Conservation (phyloP, 768 basidiomycete genomes). For the Lentinula lateritia region DNA sequence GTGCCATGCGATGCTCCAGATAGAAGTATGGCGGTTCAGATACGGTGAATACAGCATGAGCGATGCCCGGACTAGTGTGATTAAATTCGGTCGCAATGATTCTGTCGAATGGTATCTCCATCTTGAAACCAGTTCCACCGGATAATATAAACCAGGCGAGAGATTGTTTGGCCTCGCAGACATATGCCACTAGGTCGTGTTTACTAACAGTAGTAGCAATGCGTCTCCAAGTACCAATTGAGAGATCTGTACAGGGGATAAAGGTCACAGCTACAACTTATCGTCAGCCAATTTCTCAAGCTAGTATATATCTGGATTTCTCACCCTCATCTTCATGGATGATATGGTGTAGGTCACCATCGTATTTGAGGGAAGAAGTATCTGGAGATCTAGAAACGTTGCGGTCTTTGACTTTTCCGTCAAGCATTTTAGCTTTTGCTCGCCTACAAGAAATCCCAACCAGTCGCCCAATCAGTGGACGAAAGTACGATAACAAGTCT, state of each 20-base stretch:
- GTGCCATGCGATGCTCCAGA: conserved; percentile 40
- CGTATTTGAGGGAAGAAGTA: conserved; percentile 49
- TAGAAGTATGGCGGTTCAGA: conserved; percentile 67
- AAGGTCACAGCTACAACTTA: conserved; percentile 55
- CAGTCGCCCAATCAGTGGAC: not conserved
- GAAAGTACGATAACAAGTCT: not conserved
- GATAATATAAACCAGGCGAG: conserved; percentile 79
- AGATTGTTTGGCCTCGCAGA: conserved; percentile 60
- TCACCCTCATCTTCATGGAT: conserved; percentile 76
- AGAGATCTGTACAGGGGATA: conserved; percentile 70
- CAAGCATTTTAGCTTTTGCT: conserved; percentile 74
- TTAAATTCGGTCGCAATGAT: conserved; percentile 56
- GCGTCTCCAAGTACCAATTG: conserved; percentile 76
- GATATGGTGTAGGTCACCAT: conserved; percentile 56
- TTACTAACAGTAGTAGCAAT: conserved; percentile 49
- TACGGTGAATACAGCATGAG: conserved; percentile 58
- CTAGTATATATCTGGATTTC: conserved; percentile 18
- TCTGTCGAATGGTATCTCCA: conserved; percentile 70
- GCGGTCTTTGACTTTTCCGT: conserved; percentile 45
- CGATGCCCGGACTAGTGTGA: conserved; percentile 48
- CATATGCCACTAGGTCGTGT: conserved; percentile 71
- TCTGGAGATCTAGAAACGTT: conserved; percentile 26
- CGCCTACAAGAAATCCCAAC: conserved; percentile 38
- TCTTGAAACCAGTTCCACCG: conserved; percentile 72
- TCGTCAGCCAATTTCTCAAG: not conserved